Conservation (phyloP, 1,139 yeast genomes). For the Protomyces inouyei region DNA sequence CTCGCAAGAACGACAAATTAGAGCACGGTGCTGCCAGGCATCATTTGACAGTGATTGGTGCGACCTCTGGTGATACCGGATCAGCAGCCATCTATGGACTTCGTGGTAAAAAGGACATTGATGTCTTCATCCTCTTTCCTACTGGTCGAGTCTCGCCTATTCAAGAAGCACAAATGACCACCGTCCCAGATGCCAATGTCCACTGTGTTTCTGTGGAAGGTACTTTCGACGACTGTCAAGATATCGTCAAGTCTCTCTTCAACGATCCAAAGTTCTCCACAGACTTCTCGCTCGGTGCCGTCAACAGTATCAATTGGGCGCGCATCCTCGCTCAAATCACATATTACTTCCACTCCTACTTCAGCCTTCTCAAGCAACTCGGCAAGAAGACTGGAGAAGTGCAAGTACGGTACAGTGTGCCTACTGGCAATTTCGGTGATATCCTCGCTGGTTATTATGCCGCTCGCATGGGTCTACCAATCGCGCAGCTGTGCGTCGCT, state of each 20-base stretch:
- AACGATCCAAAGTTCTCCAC: conserved; percentile 83
- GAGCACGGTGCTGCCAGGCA: conserved; percentile 57
- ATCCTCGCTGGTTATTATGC: conserved; percentile 95
- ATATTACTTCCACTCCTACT: conserved; percentile 87
- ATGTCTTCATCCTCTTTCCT: conserved; percentile 92
- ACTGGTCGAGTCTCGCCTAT: conserved; percentile 96
- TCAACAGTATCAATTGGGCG: conserved; percentile 98
- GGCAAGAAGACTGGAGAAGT: conserved; percentile 31
- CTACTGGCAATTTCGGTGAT: conserved; percentile 97
- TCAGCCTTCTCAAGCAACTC: conserved; percentile 53
- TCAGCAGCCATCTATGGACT: conserved; percentile 98
- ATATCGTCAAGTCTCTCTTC: conserved; percentile 85
- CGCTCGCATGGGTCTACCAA: conserved; percentile 89
- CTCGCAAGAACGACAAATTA: conserved; percentile 66
- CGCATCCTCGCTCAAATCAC: conserved; percentile 96
- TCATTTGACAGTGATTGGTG: conserved; percentile 92
- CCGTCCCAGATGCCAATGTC: conserved; percentile 88
- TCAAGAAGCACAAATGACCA: conserved; percentile 98
- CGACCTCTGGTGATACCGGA: conserved; percentile 98
- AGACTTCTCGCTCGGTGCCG: conserved; percentile 93
- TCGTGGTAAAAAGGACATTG: conserved; percentile 92
- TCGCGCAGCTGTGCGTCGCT: conserved; percentile 80
- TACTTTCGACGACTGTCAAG: conserved; percentile 97
- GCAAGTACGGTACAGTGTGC: conserved; percentile 80
- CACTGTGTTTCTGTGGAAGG: conserved; percentile 94